Evolutionary conservation across 805 yeast species (phyloP).

Genomic region (Wickerhamiella galacta): DNA sequence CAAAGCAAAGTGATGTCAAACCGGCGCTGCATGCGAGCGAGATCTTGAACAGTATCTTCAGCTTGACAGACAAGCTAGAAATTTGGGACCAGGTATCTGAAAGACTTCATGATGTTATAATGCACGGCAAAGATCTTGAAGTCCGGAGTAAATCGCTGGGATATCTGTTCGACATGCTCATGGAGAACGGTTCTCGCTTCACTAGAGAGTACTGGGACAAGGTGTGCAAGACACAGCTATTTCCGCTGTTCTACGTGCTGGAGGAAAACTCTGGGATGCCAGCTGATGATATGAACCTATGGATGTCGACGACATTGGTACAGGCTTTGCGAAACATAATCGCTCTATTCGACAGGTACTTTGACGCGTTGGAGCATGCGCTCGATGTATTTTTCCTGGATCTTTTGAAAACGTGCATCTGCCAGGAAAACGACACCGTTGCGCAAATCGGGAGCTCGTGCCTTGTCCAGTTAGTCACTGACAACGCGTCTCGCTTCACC

Average conservation of each 20-base stretch:
- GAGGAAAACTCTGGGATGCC: slow-evolving; percentile 53
- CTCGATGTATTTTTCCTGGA: slow-evolving; percentile 67
- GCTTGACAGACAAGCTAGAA: slow-evolving; percentile 9
- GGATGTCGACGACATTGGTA: slow-evolving; percentile 92
- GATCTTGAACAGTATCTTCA: slow-evolving; percentile 35
- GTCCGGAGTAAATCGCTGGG: slow-evolving; percentile 80
- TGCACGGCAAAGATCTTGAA: slow-evolving; percentile 88
- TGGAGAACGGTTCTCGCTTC: slow-evolving; percentile 64
- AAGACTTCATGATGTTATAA: slow-evolving; percentile 74
- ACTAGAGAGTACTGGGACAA: slow-evolving; percentile 65
- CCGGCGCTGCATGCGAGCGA: slow-evolving; percentile 68
- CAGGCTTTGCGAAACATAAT: slow-evolving; percentile 87
- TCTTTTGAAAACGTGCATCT: slow-evolving; percentile 69
- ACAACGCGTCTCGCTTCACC: slow-evolving; percentile 50
- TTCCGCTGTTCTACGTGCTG: slow-evolving; percentile 82
- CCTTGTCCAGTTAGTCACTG: slow-evolving; percentile 59
- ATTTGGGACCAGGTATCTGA: slow-evolving; percentile 31
- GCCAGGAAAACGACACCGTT: slow-evolving; percentile 93
- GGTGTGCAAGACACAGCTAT: slow-evolving; percentile 58
- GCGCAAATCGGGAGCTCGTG: slow-evolving; percentile 90
- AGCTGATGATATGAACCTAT: slow-evolving; percentile 77
- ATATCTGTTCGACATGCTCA: slow-evolving; percentile 63
- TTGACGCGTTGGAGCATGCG: slow-evolving; percentile 55
- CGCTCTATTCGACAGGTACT: slow-evolving; percentile 66
- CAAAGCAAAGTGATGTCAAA: slow-evolving; percentile 67